Evolutionary conservation across 2,329 filamentous ascomycete genomes (phyloP).

Genomic region (Trichoderma brevicompactum): DNA sequence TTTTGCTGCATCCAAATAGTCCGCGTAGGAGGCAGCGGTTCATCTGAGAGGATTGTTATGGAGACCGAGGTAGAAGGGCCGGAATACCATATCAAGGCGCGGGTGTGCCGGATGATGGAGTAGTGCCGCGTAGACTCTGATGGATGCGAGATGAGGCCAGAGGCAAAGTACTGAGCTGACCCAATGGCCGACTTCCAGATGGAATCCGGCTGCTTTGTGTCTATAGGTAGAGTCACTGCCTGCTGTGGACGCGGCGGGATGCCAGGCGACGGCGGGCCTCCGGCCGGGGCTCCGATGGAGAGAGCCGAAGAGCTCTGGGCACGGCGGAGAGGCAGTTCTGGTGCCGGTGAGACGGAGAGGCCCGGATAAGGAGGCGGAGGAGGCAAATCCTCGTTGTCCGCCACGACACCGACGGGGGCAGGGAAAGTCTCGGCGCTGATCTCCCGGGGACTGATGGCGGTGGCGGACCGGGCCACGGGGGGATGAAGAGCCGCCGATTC

Average conservation of each 20-base stretch:
- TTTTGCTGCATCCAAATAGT: conserved; percentile 71
- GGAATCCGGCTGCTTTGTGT: conserved; percentile 28
- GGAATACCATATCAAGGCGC: conserved; percentile 67
- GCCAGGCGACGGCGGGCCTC: background rate
- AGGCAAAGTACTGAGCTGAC: conserved; percentile 68
- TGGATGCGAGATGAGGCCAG: conserved; percentile 66
- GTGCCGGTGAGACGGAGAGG: background rate
- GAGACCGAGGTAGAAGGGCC: conserved; percentile 66
- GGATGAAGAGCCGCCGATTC: background rate
- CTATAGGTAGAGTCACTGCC: background rate
- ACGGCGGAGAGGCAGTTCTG: conserved; percentile 11
- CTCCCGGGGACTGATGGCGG: background rate
- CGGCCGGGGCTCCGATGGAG: background rate
- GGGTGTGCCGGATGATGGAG: conserved; percentile 69
- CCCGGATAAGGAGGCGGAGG: conserved; percentile 22
- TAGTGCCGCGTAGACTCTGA: conserved; percentile 68
- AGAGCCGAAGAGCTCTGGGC: conserved; percentile 23
- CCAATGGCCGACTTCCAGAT: conserved; percentile 55
- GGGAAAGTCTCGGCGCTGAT: background rate
- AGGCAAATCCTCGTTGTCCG: conserved; percentile 25
- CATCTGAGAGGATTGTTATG: conserved; percentile 66
- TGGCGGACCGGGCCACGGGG: background rate
- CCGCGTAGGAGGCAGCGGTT: conserved; percentile 59
- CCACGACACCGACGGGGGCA: conserved; percentile 24
- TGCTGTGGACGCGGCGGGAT: conserved; percentile 7